Evolutionary conservation across 2,329 filamentous ascomycete species (phyloP).

Genomic region (Ophiocordyceps camponoti-floridani): DNA sequence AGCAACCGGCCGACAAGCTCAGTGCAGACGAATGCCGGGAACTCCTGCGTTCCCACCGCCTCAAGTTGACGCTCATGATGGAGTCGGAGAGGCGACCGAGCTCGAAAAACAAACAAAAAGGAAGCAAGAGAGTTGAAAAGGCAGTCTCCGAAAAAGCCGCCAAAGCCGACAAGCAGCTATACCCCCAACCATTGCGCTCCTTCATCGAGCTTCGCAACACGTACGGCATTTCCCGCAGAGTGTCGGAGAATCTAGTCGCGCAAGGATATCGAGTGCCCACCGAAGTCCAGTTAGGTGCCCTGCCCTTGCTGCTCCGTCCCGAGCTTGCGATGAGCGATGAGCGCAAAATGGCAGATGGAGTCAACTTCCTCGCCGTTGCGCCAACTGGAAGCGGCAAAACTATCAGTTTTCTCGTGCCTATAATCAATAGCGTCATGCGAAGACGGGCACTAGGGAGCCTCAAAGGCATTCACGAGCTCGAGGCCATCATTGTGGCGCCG

Average conservation of each 20-base stretch:
- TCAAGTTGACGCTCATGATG: slow-evolving; percentile 68
- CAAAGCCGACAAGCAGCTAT: slow-evolving; percentile 44
- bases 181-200: slow-evolving; percentile 59
- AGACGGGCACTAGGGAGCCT: slow-evolving; percentile 27
- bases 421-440: slow-evolving; percentile 58
- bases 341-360: slow-evolving; percentile 16
- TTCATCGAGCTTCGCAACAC: slow-evolving; percentile 55
- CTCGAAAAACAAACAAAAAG: slow-evolving; percentile 24
- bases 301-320: slow-evolving; percentile 58
- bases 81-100: slow-evolving; percentile 18
- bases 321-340: slow-evolving; percentile 26
- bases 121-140: slow-evolving; percentile 26
- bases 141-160: slow-evolving; percentile 9
- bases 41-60: slow-evolving; percentile 59
- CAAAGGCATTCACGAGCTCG: slow-evolving; percentile 27
- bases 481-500: slow-evolving; percentile 57
- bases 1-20: slow-evolving; percentile 19
- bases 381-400: slow-evolving; percentile 97
- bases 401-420: slow-evolving; percentile 74
- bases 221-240: slow-evolving; percentile 55
- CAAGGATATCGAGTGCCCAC: slow-evolving; percentile 81
- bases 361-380: slow-evolving; percentile 76
- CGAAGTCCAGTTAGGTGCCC: slow-evolving; percentile 75
- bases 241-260: slow-evolving; percentile 63
- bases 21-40: slow-evolving; percentile 56